Conservation (phyloP, 192 early-diverging fungal genomes). For the Linnemannia zychae region DNA sequence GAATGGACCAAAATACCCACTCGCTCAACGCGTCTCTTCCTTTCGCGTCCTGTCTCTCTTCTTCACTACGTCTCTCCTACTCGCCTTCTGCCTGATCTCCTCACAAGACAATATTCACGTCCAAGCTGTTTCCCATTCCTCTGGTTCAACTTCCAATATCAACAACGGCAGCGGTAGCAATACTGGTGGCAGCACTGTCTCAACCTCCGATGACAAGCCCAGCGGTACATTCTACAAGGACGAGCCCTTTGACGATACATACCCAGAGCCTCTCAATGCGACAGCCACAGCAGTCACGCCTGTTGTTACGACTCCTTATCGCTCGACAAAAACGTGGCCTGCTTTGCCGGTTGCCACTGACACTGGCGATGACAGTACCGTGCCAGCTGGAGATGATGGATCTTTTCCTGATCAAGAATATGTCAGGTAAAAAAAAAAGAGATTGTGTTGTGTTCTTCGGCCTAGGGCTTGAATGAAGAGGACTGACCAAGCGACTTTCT, state of each 20-base stretch:
- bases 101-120: neutral
- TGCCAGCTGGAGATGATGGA: neutral
- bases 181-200: neutral
- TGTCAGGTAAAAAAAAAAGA: conserved; percentile 13
- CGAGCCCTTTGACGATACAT: conserved; percentile 11
- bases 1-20: neutral
- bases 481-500: neutral
- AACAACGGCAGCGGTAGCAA: neutral
- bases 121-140: neutral
- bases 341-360: neutral
- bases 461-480: neutral
- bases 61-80: neutral
- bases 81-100: neutral
- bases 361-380: neutral
- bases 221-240: conserved; percentile 8
- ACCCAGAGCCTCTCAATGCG: conserved; percentile 7
- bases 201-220: neutral
- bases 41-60: neutral
- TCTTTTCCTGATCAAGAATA: conserved; percentile 40
- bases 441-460: neutral
- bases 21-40: neutral
- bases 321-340: conserved; percentile 31
- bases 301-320: neutral
- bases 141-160: neutral
- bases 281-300: neutral